Evolutionary conservation across 1,284 basidiomycete genomes (phyloP), one percentile per base, ranked within the genome.

Genomic region (Vanrija pseudolonga): DNA sequence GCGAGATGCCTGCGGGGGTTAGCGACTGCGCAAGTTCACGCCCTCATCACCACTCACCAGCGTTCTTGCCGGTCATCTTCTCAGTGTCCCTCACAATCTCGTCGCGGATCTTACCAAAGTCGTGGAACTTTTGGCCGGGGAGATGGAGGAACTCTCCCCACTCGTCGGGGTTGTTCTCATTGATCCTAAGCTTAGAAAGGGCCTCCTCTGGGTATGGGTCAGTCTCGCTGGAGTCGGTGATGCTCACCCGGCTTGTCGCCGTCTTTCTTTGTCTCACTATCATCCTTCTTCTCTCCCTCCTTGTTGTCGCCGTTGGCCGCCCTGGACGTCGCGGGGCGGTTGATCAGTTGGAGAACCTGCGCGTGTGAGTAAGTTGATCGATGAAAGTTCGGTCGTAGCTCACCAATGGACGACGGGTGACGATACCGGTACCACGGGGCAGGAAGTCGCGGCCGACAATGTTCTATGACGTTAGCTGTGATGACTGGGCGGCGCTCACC

Each of bases 111-210:
- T 96, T 95, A 79, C 85, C 82, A 78, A 98, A 98, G 79, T 98
- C 95, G 75, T 87, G 88, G 80, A 98, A 96, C 78, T 98, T 98
- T 79, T 98, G 90, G 53, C 89, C 89, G 0, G 95, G 93, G 45
- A 96, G 82, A 74, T 96, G 92, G 43, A 98, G 80, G 81, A 98
- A 98, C 79, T 98, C 95, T 71, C 94, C 95, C 95, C 95, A 98
- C 78, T 98, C 95, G 67, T 96, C 85, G 56, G 85, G 80, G 74
- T 93, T 96, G 72, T 86, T 89, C 47, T 82, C 80, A 62, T 86
- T 76, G 45, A 72, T 44, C 50, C 65, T 59, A 14, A 64, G 60
- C 56, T 71, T 69, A 40, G 65, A 61, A 60, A 65, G 48, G 3
- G 56, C 63, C 39, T 70, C 70, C 48, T 69, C 71, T 37, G 50